Evolutionary conservation across 495 filamentous ascomycete species (phyloP), one percentile per base, ranked within the genome.

Genomic region (Darksidea phi): DNA sequence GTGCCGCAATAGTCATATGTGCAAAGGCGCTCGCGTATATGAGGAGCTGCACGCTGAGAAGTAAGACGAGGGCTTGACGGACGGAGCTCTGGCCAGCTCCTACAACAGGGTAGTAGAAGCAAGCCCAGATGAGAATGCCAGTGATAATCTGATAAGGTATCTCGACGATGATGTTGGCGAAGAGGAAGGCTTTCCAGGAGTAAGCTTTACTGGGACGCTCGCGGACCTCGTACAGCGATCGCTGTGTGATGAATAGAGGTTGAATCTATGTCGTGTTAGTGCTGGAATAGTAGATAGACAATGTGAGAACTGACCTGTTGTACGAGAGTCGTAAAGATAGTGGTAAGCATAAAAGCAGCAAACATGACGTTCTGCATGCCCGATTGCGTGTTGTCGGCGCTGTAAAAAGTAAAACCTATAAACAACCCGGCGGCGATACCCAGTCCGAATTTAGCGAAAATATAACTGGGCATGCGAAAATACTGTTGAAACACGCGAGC

Each of bases 171-270:
- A 75, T 73, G 46, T 74, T 71, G 32, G 70, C 49, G 32, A 73
- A 36, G 51, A 74, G 62, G 63, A 95, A 95, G 23, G 87, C 86
- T 71, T 87, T 81, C 85, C 90, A 95, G 34, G 84, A 82, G 71
- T 95, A 96, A 1, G 87, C 83, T 73, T 93, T 93, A 50, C 86
- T 87, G 0, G 89, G 91, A 4, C 90, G 86, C 71, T 96, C 91
- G 24, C 91, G 88, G 17, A 85, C 86, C 71, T 95, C 92, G 71
- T 94, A 96, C 0, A 95, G 76, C 0, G 83, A 78, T 50, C 91
- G 85, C 70, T 95, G 89, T 8, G 82, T 82, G 54, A 88, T 83
- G 70, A 95, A 92, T 66, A 89, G 82, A 0, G 91, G 91, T 87
- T 93, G 93, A 60, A 88, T 91, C 70, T 95, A 89, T 17, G 36